A percentile compares a stretch with the other conserved stretches of the same genome.
Evolutionary conservation across 139 green algal species (phyloP).

Genomic region (Auxenochlorella pyrenoidosa): DNA sequence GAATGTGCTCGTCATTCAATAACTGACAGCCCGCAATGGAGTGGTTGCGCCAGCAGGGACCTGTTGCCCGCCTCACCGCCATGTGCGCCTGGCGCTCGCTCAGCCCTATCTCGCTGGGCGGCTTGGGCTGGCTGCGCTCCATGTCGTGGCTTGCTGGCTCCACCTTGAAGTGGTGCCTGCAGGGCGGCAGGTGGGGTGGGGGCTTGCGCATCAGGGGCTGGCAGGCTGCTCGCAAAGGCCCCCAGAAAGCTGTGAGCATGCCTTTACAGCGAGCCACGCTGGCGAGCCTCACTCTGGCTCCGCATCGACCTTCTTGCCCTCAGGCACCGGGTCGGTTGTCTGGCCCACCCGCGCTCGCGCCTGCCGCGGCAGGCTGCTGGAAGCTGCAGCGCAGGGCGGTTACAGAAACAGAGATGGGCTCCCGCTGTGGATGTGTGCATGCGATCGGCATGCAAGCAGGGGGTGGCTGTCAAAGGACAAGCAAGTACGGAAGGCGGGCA

Average conservation of each 20-base stretch:
- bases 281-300: conserved; percentile 19
- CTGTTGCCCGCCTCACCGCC: background rate
- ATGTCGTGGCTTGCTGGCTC: conserved; percentile 30
- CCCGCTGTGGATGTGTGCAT: background rate
- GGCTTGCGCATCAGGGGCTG: too few species aligned
- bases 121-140: background rate
- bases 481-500: background rate
- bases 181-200: background rate
- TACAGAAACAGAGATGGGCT: too few species aligned
- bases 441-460: too few species aligned
- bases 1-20: background rate
- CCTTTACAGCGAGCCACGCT: background rate
- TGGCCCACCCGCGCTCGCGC: conserved; percentile 29
- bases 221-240: too few species aligned
- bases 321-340: conserved; percentile 28
- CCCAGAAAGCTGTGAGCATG: too few species aligned
- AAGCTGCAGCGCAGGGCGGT: background rate
- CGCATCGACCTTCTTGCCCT: conserved; percentile 28
- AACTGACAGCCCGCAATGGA: too few species aligned
- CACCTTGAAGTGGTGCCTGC: conserved; percentile 37
- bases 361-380: conserved; percentile 41
- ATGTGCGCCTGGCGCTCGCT: conserved; percentile 7
- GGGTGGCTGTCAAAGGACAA: too few species aligned
- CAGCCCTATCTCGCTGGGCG: background rate
- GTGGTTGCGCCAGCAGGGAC: too few species aligned